Percentiles rank a stretch among this genome's conserved stretches.
Conservation (phyloP, 176 grass and related monocot species). For the Pontederia paniculata region DNA sequence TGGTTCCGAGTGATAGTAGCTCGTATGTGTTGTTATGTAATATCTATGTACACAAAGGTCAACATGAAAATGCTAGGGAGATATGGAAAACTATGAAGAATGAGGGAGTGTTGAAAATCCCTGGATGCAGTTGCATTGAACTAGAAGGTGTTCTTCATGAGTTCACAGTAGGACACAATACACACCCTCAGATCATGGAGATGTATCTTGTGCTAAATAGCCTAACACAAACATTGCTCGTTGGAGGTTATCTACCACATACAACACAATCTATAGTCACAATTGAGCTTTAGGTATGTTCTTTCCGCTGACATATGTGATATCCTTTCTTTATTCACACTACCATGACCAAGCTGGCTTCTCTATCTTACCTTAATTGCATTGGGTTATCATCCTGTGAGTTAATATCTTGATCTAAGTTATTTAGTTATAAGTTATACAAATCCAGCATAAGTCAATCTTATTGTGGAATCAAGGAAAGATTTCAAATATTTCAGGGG, state of each 20-base stretch:
- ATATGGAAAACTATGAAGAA: constrained; percentile 18
- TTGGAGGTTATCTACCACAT: constrained; percentile 3
- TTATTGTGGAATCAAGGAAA: too few species aligned
- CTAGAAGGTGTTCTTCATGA: constrained; percentile 11
- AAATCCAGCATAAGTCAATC: too few species aligned
- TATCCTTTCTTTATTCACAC: too few species aligned
- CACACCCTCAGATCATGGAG: constrained; percentile 11
- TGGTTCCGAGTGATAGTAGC: constrained; percentile 17
- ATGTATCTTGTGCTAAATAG: constrained; percentile 5
- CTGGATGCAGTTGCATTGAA: constrained; percentile 18
- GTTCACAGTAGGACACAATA: constrained; percentile 5
- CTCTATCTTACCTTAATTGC: too few species aligned
- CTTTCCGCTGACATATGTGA: background rate
- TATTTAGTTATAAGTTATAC: too few species aligned
- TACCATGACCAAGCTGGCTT: too few species aligned
- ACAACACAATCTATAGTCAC: background rate
- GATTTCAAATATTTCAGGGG: too few species aligned
- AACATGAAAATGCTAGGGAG: constrained; percentile 4
- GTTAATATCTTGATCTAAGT: too few species aligned
- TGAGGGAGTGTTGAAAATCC: constrained; percentile 13
- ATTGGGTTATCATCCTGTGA: too few species aligned
- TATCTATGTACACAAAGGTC: constrained; percentile 5
- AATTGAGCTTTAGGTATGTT: background rate
- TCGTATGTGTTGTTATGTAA: constrained; percentile 17
- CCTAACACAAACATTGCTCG: constrained; percentile 5